Base-by-base conservation (phyloP, 2,329 filamentous ascomycete species). In the Colletotrichum sp. region DNA sequence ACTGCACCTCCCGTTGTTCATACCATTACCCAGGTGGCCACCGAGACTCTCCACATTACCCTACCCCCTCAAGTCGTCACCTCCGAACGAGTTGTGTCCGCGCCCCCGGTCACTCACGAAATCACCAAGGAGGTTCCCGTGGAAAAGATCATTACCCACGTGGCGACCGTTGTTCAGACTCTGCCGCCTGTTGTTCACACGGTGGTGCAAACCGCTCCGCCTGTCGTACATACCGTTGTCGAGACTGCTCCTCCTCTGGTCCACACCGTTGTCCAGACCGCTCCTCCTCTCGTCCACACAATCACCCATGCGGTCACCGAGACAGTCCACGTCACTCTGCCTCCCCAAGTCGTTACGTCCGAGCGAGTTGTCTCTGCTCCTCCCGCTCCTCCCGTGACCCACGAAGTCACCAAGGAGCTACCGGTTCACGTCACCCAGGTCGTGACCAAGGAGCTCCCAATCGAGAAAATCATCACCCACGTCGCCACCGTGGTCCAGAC, bases 321-420 rank as follows among this genome's bases (percentile, higher is more conserved):
- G 52, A 76, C 74, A 1, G 28, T 76, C 4, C 70, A 76, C 18
- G 43, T 76, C n/a, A 76, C 74, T 3, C 27, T 48, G 13, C 66
- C 74, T 9, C 56, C 70, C 10, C 56, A 71, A 22, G 32, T 71
- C 4, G 60, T 76, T 10, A 67, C 43, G n/a, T 52, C 43, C 0
- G n/a, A 52, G 12, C 43, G n/a, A 52, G n/a, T 52, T 13, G 43
- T 52, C n/a, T 52, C 43, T 22, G 43, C 43, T 52, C 43, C 43
- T 15, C 43, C 43, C n/a, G 43, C 43, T 52, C 43, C 43, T 52
- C 43, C 43, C 2, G 43, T 52, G n/a, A 43, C 25, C 12, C 70
- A 74, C 18, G 43, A 52, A 52, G 43, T 52, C 10, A 52, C 43
- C 10, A 58, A 58, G 27, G 55, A 58, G 55, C 10, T 52, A 25